These are phyloP conservation scores for Linderniella brevidens DNA, from an alignment of 257 asterid genomes.

Conservation along the genomic window DNA sequence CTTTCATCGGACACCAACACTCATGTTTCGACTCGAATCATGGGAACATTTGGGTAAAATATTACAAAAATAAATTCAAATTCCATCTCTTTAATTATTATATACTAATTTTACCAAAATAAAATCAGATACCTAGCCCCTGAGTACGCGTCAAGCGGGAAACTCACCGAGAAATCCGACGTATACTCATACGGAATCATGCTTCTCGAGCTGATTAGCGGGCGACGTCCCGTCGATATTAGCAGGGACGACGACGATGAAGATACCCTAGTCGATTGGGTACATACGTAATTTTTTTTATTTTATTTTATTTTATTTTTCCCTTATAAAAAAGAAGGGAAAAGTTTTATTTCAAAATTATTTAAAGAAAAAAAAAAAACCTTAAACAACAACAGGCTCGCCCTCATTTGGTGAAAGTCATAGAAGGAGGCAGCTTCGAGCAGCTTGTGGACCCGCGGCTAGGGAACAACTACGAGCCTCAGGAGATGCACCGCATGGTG, in stretches of 20 bases:
- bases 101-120: background rate
- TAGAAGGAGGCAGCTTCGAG: conserved; percentile 4
- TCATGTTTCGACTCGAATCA: conserved; percentile 5
- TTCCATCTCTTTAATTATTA: too few relatives aligned
- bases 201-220: conserved; percentile 2
- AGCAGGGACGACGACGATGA: conserved; percentile 4
- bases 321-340: too few relatives aligned
- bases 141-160: conserved; percentile 2
- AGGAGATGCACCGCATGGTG: conserved; percentile 2
- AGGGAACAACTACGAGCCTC: conserved; percentile 3
- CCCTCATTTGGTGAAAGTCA: background rate
- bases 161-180: conserved; percentile 3
- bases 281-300: background rate
- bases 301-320: background rate
- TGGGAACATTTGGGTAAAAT: conserved; percentile 7
- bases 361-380: too few relatives aligned
- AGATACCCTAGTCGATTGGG: conserved; percentile 5
- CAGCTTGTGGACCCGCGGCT: conserved; percentile 1
- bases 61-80: background rate
- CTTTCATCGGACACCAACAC: conserved; percentile 6
- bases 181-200: conserved; percentile 7
- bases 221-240: conserved; percentile 3
- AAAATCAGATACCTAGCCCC: conserved; percentile 3
- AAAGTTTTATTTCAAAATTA: too few relatives aligned
- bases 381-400: background rate